Evolutionary conservation across 495 filamentous ascomycete species (phyloP), one percentile per base, ranked within the genome.

Genomic region (Penicillium nucicola): DNA sequence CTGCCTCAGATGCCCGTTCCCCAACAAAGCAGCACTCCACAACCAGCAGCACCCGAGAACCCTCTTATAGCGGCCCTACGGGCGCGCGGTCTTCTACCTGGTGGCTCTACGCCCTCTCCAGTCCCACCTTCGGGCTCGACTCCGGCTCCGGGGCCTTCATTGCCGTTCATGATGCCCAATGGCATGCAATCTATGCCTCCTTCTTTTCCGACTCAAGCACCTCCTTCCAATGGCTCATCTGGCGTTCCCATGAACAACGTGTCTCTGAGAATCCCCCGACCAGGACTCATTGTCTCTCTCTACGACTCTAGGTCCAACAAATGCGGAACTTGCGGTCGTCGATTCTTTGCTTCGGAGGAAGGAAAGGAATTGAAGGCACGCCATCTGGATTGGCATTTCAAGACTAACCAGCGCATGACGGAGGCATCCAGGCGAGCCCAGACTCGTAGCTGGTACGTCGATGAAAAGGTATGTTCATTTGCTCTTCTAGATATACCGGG

Each of bases 351-450:
- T 17, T 86, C 85, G 19, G 86, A 88, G 37, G 81, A 89, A 55
- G 92, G 90, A 22, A 87, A 83, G 52, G 80, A 82, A 60, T 85
- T 84, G 70, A 97, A 97, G 69, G 86, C 86, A n/a, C 82, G 87
- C 1, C 93, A 98, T 70, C 79, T 97, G 67, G 93, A 98, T 65
- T 97, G 92, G 93, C 93, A 98, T 66, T 98, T 98, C 74, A 81
- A 84, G 23, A 92, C 92, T 2, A 92, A 96, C 63, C 88, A 89
- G 65, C 87, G 92, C 19, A 86, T 93, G 73, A 81, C 82, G 5
- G 92, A 97, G 34, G 83, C 83, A 33, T 82, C 86, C 53, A 88
- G 84, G 64, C 81, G 89, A 35, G 90, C 88, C 9, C 88, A 95
- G 56, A 89, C 89, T 59, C 83, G 93, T 28, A 90, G 87, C 66